These are phyloP conservation scores for Solanum chiquidenum DNA, from an alignment of 257 asterid species.

Conservation along the genomic window DNA sequence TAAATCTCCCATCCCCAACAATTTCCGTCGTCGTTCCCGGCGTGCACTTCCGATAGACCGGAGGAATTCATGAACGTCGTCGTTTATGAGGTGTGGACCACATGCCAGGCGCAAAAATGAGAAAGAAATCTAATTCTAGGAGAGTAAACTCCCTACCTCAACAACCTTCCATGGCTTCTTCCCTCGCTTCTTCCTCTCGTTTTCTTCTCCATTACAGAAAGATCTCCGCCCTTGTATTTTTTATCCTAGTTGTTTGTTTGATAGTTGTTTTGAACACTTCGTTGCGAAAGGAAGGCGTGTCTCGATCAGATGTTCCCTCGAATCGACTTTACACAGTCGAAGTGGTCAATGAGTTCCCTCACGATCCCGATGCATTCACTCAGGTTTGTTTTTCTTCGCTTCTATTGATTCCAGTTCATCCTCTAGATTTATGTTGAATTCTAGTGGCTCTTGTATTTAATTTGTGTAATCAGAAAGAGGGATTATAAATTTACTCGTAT, in stretches of 20 bases:
- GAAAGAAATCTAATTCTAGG: slow-evolving; percentile 25
- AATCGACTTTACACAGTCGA: slow-evolving; percentile 37
- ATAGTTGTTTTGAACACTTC: slow-evolving; percentile 22
- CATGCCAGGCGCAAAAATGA: slow-evolving; percentile 31
- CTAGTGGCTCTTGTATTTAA: background rate
- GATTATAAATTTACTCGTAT: background rate
- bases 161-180: slow-evolving; percentile 15
- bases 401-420: background rate
- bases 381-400: slow-evolving; percentile 36
- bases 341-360: slow-evolving; percentile 74
- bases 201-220: slow-evolving; percentile 19
- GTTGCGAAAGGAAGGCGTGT: slow-evolving; percentile 10
- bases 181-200: slow-evolving; percentile 1
- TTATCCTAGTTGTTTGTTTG: slow-evolving; percentile 16
- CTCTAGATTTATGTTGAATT: background rate
- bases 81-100: background rate
- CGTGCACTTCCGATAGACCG: background rate
- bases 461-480: background rate
- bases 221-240: slow-evolving; percentile 19
- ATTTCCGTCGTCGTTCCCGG: background rate
- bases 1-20: background rate
- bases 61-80: background rate
- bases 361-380: slow-evolving; percentile 75
- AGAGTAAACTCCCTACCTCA: slow-evolving; percentile 17
- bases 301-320: slow-evolving; percentile 11